A percentile compares a stretch with the other conserved stretches of the same genome.
phyloP scores from a whole-genome alignment of 441 rosid genomes.

The Croton laevigatus region DNA sequence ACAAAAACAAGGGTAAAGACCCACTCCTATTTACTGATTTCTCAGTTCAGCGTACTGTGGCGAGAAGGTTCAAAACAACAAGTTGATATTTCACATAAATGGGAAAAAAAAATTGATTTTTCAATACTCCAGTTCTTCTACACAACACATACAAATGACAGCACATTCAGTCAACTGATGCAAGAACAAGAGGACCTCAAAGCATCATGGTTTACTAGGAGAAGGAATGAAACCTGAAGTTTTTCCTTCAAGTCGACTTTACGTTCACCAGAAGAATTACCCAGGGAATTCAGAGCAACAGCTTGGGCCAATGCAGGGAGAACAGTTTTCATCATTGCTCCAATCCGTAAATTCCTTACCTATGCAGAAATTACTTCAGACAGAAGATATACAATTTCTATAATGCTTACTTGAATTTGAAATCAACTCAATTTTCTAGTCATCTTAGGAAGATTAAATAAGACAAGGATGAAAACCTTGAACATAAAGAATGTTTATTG shows the following conservation, averaged over 20 bases:
- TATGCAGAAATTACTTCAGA: constrained; percentile 20
- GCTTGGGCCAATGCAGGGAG: constrained; percentile 89
- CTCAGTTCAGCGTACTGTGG: too few relatives aligned
- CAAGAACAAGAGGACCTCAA: not conserved
- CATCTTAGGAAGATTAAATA: not conserved
- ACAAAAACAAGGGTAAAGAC: too few relatives aligned
- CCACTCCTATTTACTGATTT: too few relatives aligned
- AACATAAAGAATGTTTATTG: not conserved
- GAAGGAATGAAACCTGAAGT: constrained; percentile 52
- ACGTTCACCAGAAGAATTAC: constrained; percentile 32
- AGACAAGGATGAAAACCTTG: not conserved
- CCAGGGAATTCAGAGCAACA: constrained; percentile 55
- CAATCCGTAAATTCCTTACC: constrained; percentile 86
- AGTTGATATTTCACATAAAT: constrained; percentile 3
- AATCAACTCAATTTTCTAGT: not conserved
- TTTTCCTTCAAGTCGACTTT: constrained; percentile 47
- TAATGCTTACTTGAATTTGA: not conserved
- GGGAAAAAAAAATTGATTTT: not conserved
- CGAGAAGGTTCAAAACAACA: too few relatives aligned
- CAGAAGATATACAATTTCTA: constrained; percentile 12
- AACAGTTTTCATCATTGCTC: constrained; percentile 88
- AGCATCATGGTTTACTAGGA: not conserved
- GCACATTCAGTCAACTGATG: not conserved
- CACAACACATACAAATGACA: not conserved
- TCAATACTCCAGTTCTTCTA: not conserved